These are phyloP conservation scores for Suhomyces terraborum DNA, from an alignment of 1,139 yeast genomes.

Conservation along the genomic window DNA sequence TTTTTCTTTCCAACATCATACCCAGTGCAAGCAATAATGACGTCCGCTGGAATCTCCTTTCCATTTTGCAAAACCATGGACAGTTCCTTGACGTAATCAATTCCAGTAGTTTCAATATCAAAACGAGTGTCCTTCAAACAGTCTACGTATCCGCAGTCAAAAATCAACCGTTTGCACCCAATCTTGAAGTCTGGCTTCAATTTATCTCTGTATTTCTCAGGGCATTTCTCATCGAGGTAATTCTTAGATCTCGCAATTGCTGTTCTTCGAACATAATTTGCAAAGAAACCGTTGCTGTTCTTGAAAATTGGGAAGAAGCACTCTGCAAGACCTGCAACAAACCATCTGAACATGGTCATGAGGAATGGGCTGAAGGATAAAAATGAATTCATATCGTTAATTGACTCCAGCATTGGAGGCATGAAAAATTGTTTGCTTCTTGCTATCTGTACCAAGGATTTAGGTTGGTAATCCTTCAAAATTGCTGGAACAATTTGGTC, in stretches of 20 bases:
- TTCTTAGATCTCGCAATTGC: slow-evolving; percentile 22
- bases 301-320: slow-evolving; percentile 38
- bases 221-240: slow-evolving; percentile 38
- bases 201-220: slow-evolving; percentile 34
- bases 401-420: slow-evolving; percentile 39
- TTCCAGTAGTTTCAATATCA: slow-evolving; percentile 27
- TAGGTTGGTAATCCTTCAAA: slow-evolving; percentile 31
- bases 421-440: slow-evolving; percentile 43
- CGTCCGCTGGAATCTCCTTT: slow-evolving; percentile 35
- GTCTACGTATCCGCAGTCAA: slow-evolving; percentile 41
- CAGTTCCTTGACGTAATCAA: slow-evolving; percentile 32
- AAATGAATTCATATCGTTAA: slow-evolving; percentile 26
- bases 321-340: slow-evolving; percentile 36
- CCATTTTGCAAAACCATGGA: slow-evolving; percentile 37
- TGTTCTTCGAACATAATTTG: slow-evolving; percentile 31
- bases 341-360: slow-evolving; percentile 30
- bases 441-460: slow-evolving; percentile 36
- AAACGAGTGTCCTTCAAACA: slow-evolving; percentile 36
- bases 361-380: slow-evolving; percentile 32
- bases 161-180: slow-evolving; percentile 48
- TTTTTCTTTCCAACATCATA: slow-evolving; percentile 30
- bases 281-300: slow-evolving; percentile 30
- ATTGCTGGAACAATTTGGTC: slow-evolving; percentile 29
- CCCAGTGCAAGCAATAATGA: slow-evolving; percentile 50
- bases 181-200: slow-evolving; percentile 43